Conservation (phyloP, 2,329 filamentous ascomycete species). For the Colletotrichum tabaci region DNA sequence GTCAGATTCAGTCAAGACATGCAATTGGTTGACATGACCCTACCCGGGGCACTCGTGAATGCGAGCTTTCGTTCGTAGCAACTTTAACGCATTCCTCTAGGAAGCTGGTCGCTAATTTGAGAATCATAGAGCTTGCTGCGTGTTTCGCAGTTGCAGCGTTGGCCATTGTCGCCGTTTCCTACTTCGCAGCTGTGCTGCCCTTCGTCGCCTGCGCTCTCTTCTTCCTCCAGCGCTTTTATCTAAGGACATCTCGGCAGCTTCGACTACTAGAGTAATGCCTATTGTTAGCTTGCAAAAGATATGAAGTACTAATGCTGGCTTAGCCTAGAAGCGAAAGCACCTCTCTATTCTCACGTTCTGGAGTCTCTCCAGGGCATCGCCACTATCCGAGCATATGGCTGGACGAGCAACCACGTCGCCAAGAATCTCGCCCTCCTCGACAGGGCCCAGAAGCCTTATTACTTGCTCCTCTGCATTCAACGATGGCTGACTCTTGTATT, state of each 20-base stretch:
- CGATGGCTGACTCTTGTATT: conserved; percentile 64
- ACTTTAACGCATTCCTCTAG: conserved; percentile 11
- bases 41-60: conserved; percentile 31
- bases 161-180: conserved; percentile 59
- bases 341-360: conserved; percentile 65
- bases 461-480: conserved; percentile 64
- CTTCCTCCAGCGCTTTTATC: conserved; percentile 65
- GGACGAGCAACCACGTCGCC: conserved; percentile 55
- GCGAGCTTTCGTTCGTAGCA: conserved; percentile 19
- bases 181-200: conserved; percentile 60
- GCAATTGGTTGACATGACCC: conserved; percentile 44
- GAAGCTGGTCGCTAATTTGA: conserved; percentile 20
- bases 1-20: conserved; percentile 48
- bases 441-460: conserved; percentile 63
- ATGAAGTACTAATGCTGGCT: conserved; percentile 62
- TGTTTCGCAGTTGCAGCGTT: conserved; percentile 60
- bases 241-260: conserved; percentile 69
- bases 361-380: conserved; percentile 63
- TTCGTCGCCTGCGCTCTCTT: conserved; percentile 58
- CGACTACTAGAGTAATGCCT: conserved; percentile 61
- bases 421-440: conserved; percentile 57
- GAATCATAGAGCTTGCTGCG: conserved; percentile 47
- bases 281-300: conserved; percentile 58
- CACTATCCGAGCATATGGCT: conserved; percentile 66
- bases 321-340: conserved; percentile 61